A percentile compares a stretch with the other conserved stretches of the same genome.
These are phyloP conservation scores for Bassia scoparia DNA, from an alignment of 148 eudicot genomes.

Conservation along the genomic window DNA sequence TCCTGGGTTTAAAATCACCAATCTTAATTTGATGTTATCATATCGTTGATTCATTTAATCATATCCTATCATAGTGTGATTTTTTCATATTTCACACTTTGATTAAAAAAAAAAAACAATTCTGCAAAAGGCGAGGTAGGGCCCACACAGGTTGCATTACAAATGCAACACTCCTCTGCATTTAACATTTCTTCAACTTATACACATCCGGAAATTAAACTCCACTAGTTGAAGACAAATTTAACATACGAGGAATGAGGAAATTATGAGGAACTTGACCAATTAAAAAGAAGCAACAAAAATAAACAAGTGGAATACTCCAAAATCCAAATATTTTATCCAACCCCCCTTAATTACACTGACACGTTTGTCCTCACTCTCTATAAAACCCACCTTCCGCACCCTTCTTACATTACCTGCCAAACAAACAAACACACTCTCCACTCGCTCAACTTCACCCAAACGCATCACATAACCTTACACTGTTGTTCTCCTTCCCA, in stretches of 20 bases:
- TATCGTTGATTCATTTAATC: too few relatives aligned
- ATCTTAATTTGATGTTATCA: too few relatives aligned
- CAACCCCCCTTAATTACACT: not conserved
- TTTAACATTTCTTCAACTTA: too few relatives aligned
- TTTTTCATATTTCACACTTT: too few relatives aligned
- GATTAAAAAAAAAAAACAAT: too few relatives aligned
- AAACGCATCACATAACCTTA: not conserved
- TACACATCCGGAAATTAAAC: too few relatives aligned
- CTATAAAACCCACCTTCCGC: constrained; percentile 16
- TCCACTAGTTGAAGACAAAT: not conserved
- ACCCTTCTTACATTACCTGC: constrained; percentile 6
- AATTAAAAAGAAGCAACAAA: not conserved
- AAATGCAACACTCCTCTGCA: too few relatives aligned
- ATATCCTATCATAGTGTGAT: too few relatives aligned
- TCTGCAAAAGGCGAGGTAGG: too few relatives aligned
- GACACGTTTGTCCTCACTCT: constrained; percentile 13
- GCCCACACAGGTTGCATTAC: too few relatives aligned
- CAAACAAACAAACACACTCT: not conserved
- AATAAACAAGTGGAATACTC: not conserved
- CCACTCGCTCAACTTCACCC: not conserved
- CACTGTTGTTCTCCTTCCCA: not conserved
- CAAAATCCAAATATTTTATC: not conserved
- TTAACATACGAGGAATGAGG: not conserved
- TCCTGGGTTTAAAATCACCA: too few relatives aligned
- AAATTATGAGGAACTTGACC: not conserved